phyloP scores from a whole-genome alignment of 108 stramenopile genomes.

The Thalassiosira profunda region DNA sequence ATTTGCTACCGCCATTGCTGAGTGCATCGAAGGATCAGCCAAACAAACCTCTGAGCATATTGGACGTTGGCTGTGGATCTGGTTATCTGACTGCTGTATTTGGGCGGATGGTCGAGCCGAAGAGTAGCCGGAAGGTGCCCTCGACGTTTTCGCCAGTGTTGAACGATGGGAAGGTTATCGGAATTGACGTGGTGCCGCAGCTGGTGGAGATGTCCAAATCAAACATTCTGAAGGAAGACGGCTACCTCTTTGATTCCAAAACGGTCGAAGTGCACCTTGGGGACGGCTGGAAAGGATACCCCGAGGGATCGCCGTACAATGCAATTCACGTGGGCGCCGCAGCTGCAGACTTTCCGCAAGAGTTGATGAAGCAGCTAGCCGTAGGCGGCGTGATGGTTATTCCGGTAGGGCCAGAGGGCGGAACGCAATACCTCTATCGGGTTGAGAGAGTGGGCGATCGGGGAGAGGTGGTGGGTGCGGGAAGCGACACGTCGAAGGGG shows the following conservation, averaged over 20 bases:
- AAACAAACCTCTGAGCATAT: constrained; percentile 55
- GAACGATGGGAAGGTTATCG: constrained; percentile 68
- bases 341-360: constrained; percentile 79
- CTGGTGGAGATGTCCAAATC: constrained; percentile 68
- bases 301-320: constrained; percentile 86
- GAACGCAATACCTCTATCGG: constrained; percentile 71
- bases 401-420: constrained; percentile 82
- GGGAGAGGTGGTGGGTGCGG: constrained; percentile 37
- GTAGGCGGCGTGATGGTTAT: constrained; percentile 91
- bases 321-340: constrained; percentile 98
- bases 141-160: constrained; percentile 8
- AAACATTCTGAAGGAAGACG: constrained; percentile 75
- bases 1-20: constrained; percentile 66
- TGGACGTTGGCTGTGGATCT: constrained; percentile 96
- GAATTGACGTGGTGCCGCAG: constrained; percentile 82
- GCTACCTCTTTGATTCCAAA: constrained; percentile 59
- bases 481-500: constrained; percentile 28
- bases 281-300: constrained; percentile 94
- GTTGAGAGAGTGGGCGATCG: constrained; percentile 62
- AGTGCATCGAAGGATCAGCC: constrained; percentile 39
- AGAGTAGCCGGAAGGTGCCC: constrained; percentile 2
- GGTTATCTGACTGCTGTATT: constrained; percentile 94
- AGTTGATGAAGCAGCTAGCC: constrained; percentile 79
- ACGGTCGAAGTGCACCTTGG: constrained; percentile 51
- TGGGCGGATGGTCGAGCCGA: constrained; percentile 68